Conservation (phyloP, 371 early-diverging fungal species). For the Rhizopus delemar region DNA sequence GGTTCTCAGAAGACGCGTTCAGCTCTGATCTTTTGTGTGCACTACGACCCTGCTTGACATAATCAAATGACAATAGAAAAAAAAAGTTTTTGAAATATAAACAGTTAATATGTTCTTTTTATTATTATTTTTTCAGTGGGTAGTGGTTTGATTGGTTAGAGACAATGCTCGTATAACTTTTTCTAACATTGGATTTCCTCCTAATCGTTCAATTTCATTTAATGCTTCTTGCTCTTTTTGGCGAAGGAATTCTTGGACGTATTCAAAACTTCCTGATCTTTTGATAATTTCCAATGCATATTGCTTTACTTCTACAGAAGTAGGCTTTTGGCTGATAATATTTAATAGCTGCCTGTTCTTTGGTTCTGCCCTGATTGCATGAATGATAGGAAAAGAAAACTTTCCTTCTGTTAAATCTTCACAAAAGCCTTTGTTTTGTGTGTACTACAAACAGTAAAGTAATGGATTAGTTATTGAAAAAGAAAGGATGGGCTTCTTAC, state of each 20-base stretch:
- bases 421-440: conserved; percentile 92
- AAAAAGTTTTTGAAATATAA: background rate
- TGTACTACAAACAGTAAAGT: conserved; percentile 57
- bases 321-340: conserved; percentile 86
- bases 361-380: conserved; percentile 72
- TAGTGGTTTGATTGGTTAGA: background rate
- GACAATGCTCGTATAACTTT: conserved; percentile 35
- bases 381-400: conserved; percentile 94
- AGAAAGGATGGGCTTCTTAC: conserved; percentile 38
- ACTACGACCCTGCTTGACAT: conserved; percentile 37
- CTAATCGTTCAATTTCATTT: conserved; percentile 63
- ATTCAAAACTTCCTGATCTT: conserved; percentile 76
- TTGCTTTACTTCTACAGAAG: conserved; percentile 79
- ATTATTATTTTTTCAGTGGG: background rate
- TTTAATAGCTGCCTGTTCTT: conserved; percentile 68
- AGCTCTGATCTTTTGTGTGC: conserved; percentile 42
- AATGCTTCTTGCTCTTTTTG: conserved; percentile 63
- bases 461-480: background rate
- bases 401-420: conserved; percentile 98
- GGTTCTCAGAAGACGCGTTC: conserved; percentile 76
- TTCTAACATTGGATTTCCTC: conserved; percentile 76
- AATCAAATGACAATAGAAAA: background rate
- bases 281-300: conserved; percentile 84
- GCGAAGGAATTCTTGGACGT: conserved; percentile 62
- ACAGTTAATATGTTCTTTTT: background rate